Evolutionary conservation across 257 asterid genomes (phyloP).

Genomic region (Nicotiana tomentosiformis): DNA sequence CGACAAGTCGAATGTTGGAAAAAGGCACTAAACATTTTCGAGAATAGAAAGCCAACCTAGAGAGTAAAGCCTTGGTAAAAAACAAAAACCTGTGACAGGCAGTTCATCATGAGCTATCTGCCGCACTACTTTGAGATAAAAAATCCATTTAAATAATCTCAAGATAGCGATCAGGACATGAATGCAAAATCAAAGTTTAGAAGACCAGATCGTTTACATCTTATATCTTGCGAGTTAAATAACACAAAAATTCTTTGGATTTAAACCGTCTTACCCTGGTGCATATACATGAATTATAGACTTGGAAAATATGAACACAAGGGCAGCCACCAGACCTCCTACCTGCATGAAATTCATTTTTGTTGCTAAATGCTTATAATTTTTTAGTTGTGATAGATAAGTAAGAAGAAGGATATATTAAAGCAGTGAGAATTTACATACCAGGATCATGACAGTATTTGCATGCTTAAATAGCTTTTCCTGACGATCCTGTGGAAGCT

Average conservation of each 20-base stretch:
- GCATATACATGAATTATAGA: slow-evolving; percentile 32
- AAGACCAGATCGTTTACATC: neutral
- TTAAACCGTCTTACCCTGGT: slow-evolving; percentile 34
- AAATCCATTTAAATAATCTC: neutral
- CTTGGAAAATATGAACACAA: slow-evolving; percentile 37
- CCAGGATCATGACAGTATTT: slow-evolving; percentile 37
- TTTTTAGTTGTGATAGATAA: neutral
- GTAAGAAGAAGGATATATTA: neutral
- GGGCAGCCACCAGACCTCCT: slow-evolving; percentile 30
- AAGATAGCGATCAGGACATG: neutral
- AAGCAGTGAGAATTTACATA: slow-evolving; percentile 12
- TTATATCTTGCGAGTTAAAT: neutral
- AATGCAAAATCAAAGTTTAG: neutral
- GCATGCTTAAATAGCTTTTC: slow-evolving; percentile 33
- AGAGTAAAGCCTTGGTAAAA: neutral
- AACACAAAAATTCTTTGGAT: neutral
- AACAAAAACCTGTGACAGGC: neutral
- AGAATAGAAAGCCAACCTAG: neutral
- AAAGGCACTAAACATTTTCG: neutral
- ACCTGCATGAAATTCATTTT: slow-evolving; percentile 26
- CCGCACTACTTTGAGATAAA: neutral
- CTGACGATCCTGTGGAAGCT: slow-evolving; percentile 39
- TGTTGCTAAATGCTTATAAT: neutral
- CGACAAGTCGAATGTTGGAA: neutral
- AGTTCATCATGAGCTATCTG: neutral